phyloP scores from a whole-genome alignment of 2,329 filamentous ascomycete species.

The Meredithiella fracta region DNA sequence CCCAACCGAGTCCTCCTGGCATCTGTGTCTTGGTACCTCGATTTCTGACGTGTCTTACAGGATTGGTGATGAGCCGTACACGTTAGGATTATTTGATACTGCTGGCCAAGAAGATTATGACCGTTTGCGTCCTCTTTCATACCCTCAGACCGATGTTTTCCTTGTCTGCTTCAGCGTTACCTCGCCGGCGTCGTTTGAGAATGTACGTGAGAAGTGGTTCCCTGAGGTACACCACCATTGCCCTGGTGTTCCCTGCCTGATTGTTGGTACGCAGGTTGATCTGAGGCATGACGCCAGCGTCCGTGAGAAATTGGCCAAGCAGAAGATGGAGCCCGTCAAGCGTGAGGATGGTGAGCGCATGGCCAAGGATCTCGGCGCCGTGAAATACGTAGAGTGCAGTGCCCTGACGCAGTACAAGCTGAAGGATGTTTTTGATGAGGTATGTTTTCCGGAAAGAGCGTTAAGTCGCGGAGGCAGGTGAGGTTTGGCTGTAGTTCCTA shows the following conservation, averaged over 20 bases:
- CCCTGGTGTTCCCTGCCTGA: conserved; percentile 90
- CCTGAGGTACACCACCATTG: conserved; percentile 98
- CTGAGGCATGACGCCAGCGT: conserved; percentile 77
- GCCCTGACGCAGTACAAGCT: conserved; percentile 95
- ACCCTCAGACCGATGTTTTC: conserved; percentile 97
- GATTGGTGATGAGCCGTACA: conserved; percentile 98
- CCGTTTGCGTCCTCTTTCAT: conserved; percentile 85
- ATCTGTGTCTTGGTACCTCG: neutral
- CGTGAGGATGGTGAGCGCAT: conserved; percentile 90
- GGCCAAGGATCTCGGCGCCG: conserved; percentile 91
- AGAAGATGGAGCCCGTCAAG: conserved; percentile 87
- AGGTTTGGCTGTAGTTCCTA: neutral
- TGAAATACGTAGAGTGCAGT: conserved; percentile 98
- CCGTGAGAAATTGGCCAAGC: conserved; percentile 78
- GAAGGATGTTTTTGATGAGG: conserved; percentile 99
- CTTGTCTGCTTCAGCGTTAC: conserved; percentile 98
- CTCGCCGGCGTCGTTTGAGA: conserved; percentile 93
- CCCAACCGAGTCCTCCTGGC: neutral
- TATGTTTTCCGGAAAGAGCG: conserved; percentile 28
- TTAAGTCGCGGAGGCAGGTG: neutral
- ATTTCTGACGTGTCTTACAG: conserved; percentile 30
- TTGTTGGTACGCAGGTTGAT: conserved; percentile 96
- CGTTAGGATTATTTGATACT: conserved; percentile 91
- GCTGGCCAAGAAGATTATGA: conserved; percentile 99
- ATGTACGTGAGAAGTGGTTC: conserved; percentile 98